These are phyloP conservation scores for Cochlearia excelsa DNA, from an alignment of 345 rosid species.

Conservation along the genomic window DNA sequence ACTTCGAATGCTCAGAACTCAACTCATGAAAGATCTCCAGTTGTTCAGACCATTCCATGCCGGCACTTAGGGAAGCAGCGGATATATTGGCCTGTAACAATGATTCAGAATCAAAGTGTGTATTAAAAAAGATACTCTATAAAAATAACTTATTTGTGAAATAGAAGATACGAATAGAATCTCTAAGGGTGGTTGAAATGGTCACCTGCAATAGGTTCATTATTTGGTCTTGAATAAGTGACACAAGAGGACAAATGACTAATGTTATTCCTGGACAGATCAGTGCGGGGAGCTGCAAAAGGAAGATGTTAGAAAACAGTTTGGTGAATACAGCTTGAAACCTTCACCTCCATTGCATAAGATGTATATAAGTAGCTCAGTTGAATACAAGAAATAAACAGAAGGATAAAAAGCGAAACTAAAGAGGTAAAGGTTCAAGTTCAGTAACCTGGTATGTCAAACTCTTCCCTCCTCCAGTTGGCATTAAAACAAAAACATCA, in stretches of 20 bases:
- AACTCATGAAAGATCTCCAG: constrained; percentile 89
- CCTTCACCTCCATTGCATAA: constrained; percentile 11
- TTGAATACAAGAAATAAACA: constrained; percentile 7
- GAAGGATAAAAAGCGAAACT: constrained; percentile 20
- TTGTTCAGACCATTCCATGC: constrained; percentile 95
- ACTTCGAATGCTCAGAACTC: constrained; percentile 71
- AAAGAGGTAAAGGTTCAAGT: constrained; percentile 2
- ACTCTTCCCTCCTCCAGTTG: constrained; percentile 99
- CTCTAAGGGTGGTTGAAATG: constrained; percentile 16
- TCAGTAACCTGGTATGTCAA: constrained; percentile 80
- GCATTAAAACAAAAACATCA: constrained; percentile 98
- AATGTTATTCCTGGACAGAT: constrained; percentile 83
- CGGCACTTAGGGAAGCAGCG: constrained; percentile 89
- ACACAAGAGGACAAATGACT: constrained; percentile 92
- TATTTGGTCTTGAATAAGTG: constrained; percentile 98
- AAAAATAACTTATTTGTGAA: constrained; percentile 13
- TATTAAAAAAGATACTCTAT: constrained; percentile 7
- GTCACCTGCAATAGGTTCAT: constrained; percentile 93
- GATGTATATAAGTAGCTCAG: constrained; percentile 17
- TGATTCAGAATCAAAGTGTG: constrained; percentile 23
- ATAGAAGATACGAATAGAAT: constrained; percentile 14
- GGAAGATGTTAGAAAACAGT: constrained; percentile 19
- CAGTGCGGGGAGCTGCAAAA: constrained; percentile 86
- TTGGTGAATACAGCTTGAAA: constrained; percentile 18
- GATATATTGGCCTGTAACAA: constrained; percentile 74